A percentile compares a stretch with the other conserved stretches of the same genome.
Conservation (phyloP, 768 basidiomycete species). For the Leucocoprinus leucothites region DNA sequence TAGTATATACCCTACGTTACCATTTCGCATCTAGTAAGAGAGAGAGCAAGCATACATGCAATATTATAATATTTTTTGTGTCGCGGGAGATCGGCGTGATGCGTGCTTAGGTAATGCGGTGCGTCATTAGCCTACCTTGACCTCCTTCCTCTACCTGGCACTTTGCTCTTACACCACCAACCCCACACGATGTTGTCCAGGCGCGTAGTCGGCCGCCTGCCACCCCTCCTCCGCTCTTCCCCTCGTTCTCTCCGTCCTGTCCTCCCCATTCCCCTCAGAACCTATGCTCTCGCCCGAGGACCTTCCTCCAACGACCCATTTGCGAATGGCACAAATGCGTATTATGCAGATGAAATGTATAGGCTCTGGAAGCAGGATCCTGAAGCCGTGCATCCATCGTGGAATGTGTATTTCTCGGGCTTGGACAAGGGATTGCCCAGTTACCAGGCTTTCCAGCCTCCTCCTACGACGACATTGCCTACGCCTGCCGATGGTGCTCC, state of each 20-base stretch:
- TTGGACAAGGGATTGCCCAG: conserved; percentile 85
- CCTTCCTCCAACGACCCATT: conserved; percentile 83
- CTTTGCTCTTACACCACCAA: too few species aligned
- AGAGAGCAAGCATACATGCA: too few species aligned
- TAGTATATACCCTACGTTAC: not conserved
- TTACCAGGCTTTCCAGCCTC: conserved; percentile 79
- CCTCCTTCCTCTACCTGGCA: too few species aligned
- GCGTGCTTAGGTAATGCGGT: too few species aligned
- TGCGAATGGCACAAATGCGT: conserved; percentile 91
- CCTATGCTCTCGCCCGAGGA: conserved; percentile 14
- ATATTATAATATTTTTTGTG: too few species aligned
- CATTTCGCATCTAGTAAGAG: too few species aligned
- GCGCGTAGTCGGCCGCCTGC: conserved; percentile 7
- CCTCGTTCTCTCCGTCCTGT: not conserved
- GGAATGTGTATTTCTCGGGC: conserved; percentile 92
- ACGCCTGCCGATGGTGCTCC: conserved; percentile 79
- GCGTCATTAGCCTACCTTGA: too few species aligned
- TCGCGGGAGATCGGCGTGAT: too few species aligned
- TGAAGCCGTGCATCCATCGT: conserved; percentile 87
- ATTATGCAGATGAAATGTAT: conserved; percentile 98
- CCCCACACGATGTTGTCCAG: conserved; percentile 14
- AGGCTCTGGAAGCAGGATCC: conserved; percentile 89
- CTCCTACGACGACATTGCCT: conserved; percentile 69
- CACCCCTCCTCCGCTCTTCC: conserved; percentile 1
- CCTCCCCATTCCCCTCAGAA: not conserved